phyloP scores from a whole-genome alignment of 208 protist species.

The Leishmania gerbilli region DNA sequence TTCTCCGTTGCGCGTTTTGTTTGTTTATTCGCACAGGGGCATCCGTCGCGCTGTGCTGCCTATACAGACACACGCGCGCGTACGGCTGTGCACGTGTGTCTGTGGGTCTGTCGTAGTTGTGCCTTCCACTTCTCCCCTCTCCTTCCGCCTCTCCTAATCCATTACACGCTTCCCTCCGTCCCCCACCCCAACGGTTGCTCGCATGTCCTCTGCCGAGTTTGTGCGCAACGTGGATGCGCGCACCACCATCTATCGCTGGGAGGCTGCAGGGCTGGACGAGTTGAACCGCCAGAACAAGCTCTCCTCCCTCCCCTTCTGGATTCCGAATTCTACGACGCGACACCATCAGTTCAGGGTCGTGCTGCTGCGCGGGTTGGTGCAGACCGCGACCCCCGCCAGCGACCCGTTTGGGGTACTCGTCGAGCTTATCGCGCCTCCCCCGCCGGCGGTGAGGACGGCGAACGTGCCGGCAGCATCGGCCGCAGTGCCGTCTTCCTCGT shows the following conservation, averaged over 20 bases:
- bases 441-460: not conserved
- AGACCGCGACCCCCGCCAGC: constrained; percentile 12
- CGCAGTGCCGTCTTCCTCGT: not conserved
- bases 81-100: not conserved
- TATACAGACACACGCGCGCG: not conserved
- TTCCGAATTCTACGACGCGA: constrained; percentile 54
- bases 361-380: constrained; percentile 64
- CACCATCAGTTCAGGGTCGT: constrained; percentile 73
- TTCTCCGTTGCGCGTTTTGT: not conserved
- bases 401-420: constrained; percentile 68
- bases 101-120: too few species aligned
- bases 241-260: constrained; percentile 59
- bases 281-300: constrained; percentile 82
- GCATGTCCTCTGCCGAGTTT: constrained; percentile 51
- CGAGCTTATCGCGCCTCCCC: constrained; percentile 66
- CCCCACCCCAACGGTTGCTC: not conserved
- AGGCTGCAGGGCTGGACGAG: constrained; percentile 35
- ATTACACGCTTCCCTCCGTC: not conserved
- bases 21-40: not conserved
- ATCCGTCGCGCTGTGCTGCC: not conserved
- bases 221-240: constrained; percentile 55
- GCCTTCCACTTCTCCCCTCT: not conserved
- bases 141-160: not conserved
- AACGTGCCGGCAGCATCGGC: not conserved
- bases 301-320: constrained; percentile 79